Base-by-base conservation (phyloP, 2,329 filamentous ascomycete species). In the Colletotrichum liriopes region DNA sequence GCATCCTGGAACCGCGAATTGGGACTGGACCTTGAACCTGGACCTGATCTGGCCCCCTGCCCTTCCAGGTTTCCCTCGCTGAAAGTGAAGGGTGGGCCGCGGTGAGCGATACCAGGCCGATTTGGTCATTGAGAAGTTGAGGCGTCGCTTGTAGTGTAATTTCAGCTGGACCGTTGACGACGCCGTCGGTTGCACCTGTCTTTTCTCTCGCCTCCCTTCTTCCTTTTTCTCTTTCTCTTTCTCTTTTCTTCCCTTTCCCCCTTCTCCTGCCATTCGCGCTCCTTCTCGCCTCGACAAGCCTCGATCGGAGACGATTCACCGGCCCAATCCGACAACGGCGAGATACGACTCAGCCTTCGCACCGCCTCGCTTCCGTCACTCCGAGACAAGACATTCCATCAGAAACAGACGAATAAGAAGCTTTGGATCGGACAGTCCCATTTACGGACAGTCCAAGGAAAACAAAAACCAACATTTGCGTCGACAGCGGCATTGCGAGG, bases 321-420 rank as follows among this genome's bases (percentile, higher is more conserved):
- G 65, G 69, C 59, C 26, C 45, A 58, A 52, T 55, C 69, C 69
- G 65, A 72, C 59, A 72, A 72, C 69, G 69, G 69, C 69, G 65
- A 69, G 59, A 72, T 69, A 72, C 69, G 69, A 72, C 69, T 69
- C 69, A 72, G 69, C 69, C 69, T 54, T 72, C 69, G 69, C 65
- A 69, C 69, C 65, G 69, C 69, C 69, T 72, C 65, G 52, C 45
- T 59, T 35, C 23, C 45, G 39, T 59, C 49, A 41, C 47, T 65
- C 65, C 65, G 67, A 72, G 65, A 43, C 62, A 65, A 45, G 26
- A 47, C 69, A 72, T 69, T 72, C 65, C 52, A 41, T 55, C 59
- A 37, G 26, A 43, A 49, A 59, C 52, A 29, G 56, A 68, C 58
- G 43, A 43, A 52, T 51, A 20, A 37, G 35, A 56, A 37, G 20